phyloP scores from a whole-genome alignment of 2,329 filamentous ascomycete genomes.

The Pseudogymnoascus sp. region DNA sequence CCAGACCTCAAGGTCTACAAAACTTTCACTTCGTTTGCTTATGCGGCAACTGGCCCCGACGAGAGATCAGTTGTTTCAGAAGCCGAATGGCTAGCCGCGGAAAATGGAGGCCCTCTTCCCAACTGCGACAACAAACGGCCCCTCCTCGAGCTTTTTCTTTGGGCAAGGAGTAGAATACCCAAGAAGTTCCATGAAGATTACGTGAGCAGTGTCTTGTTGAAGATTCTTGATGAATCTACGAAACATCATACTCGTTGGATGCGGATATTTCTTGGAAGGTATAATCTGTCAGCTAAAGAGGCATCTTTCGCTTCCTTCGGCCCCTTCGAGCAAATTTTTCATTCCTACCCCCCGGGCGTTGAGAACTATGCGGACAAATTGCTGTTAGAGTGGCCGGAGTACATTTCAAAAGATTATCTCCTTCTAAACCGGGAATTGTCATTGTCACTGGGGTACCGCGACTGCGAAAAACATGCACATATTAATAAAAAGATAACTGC shows the following conservation, averaged over 20 bases:
- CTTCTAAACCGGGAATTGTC: not conserved
- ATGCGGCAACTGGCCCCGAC: not conserved
- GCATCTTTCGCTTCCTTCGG: too few species aligned
- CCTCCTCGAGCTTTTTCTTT: not conserved
- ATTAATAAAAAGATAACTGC: not conserved
- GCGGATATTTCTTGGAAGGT: constrained; percentile 3
- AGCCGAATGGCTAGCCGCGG: not conserved
- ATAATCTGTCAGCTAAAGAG: not conserved
- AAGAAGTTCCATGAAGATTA: not conserved
- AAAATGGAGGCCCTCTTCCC: not conserved
- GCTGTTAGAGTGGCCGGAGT: not conserved
- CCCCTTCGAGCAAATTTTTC: not conserved
- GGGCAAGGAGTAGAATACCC: not conserved
- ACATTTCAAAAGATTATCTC: not conserved
- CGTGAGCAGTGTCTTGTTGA: not conserved
- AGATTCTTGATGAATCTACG: not conserved
- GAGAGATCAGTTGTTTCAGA: not conserved
- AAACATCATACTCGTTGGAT: not conserved
- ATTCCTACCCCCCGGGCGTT: not conserved
- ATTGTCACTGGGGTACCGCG: not conserved
- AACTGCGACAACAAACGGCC: not conserved
- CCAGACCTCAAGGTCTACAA: not conserved
- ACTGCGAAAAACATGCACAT: not conserved
- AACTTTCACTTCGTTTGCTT: not conserved
- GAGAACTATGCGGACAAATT: not conserved